These are phyloP conservation scores for Arabis hirsuta DNA, from an alignment of 345 rosid genomes.

Conservation along the genomic window DNA sequence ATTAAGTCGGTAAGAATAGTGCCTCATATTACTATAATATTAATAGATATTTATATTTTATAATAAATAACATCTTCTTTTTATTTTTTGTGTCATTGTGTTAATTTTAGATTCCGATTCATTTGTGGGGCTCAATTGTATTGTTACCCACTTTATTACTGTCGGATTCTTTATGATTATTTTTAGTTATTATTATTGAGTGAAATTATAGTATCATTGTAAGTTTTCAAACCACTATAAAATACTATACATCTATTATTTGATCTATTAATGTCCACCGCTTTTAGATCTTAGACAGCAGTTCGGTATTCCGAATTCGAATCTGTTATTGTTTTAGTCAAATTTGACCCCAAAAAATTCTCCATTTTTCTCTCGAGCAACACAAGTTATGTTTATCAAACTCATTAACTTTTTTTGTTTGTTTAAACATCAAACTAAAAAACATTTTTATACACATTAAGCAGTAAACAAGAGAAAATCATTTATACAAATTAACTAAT, in stretches of 20 bases:
- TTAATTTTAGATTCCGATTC: slow-evolving; percentile 18
- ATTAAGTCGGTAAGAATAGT: too few species aligned
- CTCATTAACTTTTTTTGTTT: background rate
- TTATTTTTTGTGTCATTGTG: background rate
- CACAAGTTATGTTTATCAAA: background rate
- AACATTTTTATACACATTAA: background rate
- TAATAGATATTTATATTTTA: too few species aligned
- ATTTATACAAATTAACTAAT: background rate
- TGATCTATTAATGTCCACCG: background rate
- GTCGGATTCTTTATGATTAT: background rate
- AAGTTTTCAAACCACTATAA: slow-evolving; percentile 27
- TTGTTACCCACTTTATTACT: slow-evolving; percentile 15
- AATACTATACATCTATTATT: background rate
- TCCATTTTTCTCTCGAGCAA: background rate
- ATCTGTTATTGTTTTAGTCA: background rate
- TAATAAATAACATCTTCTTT: slow-evolving; percentile 1
- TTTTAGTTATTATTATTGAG: background rate
- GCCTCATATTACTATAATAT: too few species aligned
- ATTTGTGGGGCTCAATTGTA: slow-evolving; percentile 31
- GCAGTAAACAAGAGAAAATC: background rate
- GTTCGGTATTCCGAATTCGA: background rate
- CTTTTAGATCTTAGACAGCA: background rate
- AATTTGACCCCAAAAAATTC: background rate
- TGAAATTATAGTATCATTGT: slow-evolving; percentile 4
- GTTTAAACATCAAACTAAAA: background rate